A percentile compares a stretch with the other conserved stretches of the same genome.
Evolutionary conservation across 352 stramenopile species (phyloP).

Genomic region (Globisporangium emineosum): DNA sequence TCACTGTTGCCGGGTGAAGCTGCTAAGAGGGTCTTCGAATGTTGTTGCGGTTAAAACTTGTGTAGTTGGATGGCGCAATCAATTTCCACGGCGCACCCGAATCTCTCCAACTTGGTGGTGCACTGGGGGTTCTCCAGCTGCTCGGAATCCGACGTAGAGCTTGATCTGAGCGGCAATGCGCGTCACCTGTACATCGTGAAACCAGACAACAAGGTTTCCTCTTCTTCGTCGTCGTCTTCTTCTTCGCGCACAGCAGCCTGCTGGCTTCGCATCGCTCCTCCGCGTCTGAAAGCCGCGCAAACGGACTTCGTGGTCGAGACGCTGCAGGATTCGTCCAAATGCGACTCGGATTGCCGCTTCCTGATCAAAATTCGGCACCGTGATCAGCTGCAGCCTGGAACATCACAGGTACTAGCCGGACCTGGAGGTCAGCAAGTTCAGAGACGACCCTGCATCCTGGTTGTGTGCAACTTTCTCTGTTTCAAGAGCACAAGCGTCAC

Average conservation of each 20-base stretch:
- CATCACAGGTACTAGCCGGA: background rate
- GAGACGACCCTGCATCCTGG: conserved; percentile 14
- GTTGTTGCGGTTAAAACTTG: background rate
- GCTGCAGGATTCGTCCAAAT: conserved; percentile 7
- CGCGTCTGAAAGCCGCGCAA: background rate
- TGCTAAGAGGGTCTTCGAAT: no score
- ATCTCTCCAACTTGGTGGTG: conserved; percentile 2
- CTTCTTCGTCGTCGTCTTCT: no score
- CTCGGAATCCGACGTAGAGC: conserved; percentile 7
- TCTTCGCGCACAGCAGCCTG: background rate
- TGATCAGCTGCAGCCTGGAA: background rate
- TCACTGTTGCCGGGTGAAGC: no score
- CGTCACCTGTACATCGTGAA: conserved; percentile 6
- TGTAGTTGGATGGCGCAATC: conserved; percentile 9
- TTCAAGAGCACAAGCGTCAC: conserved; percentile 27
- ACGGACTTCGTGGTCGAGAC: conserved; percentile 13
- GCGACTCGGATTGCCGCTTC: conserved; percentile 11
- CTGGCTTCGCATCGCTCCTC: conserved; percentile 12
- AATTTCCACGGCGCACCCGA: background rate
- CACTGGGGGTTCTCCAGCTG: conserved; percentile 20
- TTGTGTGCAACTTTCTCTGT: conserved; percentile 34
- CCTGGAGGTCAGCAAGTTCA: background rate
- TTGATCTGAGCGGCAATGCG: conserved; percentile 20
- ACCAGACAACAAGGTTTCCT: background rate
- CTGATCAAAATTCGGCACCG: conserved; percentile 12